These are phyloP conservation scores for Saksenaea oblongispora DNA, from an alignment of 371 early-diverging fungal genomes.

Conservation along the genomic window DNA sequence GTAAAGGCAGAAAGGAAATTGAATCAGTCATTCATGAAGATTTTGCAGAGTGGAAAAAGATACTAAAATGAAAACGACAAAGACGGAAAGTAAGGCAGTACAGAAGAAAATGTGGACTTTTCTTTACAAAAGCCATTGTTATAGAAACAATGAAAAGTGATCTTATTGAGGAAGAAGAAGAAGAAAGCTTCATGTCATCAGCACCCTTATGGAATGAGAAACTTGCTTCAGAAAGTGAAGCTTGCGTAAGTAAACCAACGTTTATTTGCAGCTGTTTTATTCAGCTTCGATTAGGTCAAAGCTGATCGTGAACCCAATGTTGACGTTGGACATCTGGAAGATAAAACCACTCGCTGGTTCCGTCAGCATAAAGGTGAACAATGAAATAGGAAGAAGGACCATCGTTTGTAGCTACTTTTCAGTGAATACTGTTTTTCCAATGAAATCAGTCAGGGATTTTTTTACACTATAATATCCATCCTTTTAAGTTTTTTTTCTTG, in stretches of 20 bases:
- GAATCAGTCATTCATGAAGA: background rate
- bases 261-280: too few species aligned
- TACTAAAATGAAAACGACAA: background rate
- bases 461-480: too few species aligned
- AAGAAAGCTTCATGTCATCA: slow-evolving; percentile 16
- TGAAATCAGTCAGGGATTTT: too few species aligned
- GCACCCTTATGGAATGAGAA: slow-evolving; percentile 24
- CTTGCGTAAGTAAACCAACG: slow-evolving; percentile 4
- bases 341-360: slow-evolving; percentile 11
- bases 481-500: too few species aligned
- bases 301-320: slow-evolving; percentile 21
- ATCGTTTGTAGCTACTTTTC: too few species aligned
- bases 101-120: background rate
- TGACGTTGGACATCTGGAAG: slow-evolving; percentile 12
- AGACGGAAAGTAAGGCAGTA: background rate
- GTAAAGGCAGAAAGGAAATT: background rate
- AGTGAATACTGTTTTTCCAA: too few species aligned
- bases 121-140: too few species aligned
- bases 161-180: background rate
- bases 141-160: background rate
- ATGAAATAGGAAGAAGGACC: background rate
- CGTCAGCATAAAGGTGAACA: slow-evolving; percentile 10
- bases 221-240: slow-evolving; percentile 21
- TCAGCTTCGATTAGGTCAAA: slow-evolving; percentile 8
- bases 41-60: background rate